phyloP scores from a whole-genome alignment of 768 basidiomycete species.

The Candolleomyces aberdarensis region DNA sequence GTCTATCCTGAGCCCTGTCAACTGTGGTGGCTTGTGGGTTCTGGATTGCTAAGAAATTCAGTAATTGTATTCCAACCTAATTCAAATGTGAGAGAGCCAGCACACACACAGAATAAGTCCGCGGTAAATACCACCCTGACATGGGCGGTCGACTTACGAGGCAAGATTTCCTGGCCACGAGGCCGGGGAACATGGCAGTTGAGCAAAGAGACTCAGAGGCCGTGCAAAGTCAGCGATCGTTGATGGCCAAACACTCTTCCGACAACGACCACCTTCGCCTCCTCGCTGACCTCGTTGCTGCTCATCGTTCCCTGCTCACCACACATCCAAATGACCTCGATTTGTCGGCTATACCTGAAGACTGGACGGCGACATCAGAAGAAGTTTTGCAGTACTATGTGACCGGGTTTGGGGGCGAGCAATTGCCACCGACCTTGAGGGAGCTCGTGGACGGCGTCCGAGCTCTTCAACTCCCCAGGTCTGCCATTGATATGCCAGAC shows the following conservation, averaged over 20 bases:
- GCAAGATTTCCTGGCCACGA: too few relatives aligned
- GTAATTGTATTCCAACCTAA: too few relatives aligned
- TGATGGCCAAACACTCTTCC: background rate
- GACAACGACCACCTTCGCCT: background rate
- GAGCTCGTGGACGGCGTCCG: slow-evolving; percentile 19
- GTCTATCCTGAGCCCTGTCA: too few relatives aligned
- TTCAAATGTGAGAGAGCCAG: too few relatives aligned
- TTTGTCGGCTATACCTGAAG: slow-evolving; percentile 20
- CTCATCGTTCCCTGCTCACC: slow-evolving; percentile 30
- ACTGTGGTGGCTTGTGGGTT: too few relatives aligned
- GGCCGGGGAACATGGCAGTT: too few relatives aligned
- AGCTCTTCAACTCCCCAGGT: slow-evolving; percentile 20
- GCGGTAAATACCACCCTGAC: too few relatives aligned
- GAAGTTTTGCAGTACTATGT: slow-evolving; percentile 16
- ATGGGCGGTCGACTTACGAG: too few relatives aligned
- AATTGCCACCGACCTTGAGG: slow-evolving; percentile 8
- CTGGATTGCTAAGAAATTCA: too few relatives aligned
- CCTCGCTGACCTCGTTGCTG: slow-evolving; percentile 18
- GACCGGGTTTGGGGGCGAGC: slow-evolving; percentile 17
- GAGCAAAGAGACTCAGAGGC: too few relatives aligned
- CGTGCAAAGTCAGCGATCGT: too few relatives aligned
- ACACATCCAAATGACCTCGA: slow-evolving; percentile 48
- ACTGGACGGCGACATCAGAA: slow-evolving; percentile 14
- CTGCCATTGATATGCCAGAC: slow-evolving; percentile 17
- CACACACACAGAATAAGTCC: too few relatives aligned